Evolutionary conservation across 805 yeast species (phyloP), one percentile per base, ranked within the genome.

Genomic region (Saccharomycopsis sp.): DNA sequence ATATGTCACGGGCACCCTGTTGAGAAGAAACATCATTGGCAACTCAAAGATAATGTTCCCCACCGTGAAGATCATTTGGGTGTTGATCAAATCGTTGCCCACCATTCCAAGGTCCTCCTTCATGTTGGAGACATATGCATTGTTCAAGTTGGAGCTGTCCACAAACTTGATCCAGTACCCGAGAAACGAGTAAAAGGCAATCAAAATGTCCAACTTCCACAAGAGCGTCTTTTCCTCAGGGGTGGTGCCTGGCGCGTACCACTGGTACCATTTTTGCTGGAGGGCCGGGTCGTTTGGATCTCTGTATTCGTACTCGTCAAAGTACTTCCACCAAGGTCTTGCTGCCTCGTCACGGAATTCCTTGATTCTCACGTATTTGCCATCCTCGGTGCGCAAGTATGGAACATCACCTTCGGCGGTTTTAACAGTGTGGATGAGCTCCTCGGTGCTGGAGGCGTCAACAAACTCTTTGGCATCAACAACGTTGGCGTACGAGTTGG

Each of bases 131-230:
- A 75, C 77, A 51, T 77, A 80, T 1, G 86, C 86, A 52, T 78
- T 76, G 46, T 68, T 69, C 42, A 74, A 60, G 55, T 79, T 80
- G 34, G 72, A 63, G 42, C 67, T 68, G 52, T 80, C 86, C 36
- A 80, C 60, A 41, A 75, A 73, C 54, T 79, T 79, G 41, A 79
- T 73, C 81, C 82, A 80, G 56, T 78, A 78, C 1, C 75, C 75
- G 43, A 75, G 57, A 55, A 76, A 69, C 0, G 80, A 65, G 48
- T 74, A 73, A 34, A 67, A 61, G n/a, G 76, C 65, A 38, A 80
- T 58, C 25, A 75, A 53, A 9, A 74, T 46, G 51, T 79, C 86
- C 23, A 78, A 54, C 53, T 79, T 79, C 47, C 63, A 55, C 12
- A 75, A 53, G 27, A 75, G 55, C 20, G 57, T 60, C 36, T 67